These are phyloP conservation scores for Haematococcus sp. DNA, from an alignment of 139 green algal genomes.

Conservation along the genomic window DNA sequence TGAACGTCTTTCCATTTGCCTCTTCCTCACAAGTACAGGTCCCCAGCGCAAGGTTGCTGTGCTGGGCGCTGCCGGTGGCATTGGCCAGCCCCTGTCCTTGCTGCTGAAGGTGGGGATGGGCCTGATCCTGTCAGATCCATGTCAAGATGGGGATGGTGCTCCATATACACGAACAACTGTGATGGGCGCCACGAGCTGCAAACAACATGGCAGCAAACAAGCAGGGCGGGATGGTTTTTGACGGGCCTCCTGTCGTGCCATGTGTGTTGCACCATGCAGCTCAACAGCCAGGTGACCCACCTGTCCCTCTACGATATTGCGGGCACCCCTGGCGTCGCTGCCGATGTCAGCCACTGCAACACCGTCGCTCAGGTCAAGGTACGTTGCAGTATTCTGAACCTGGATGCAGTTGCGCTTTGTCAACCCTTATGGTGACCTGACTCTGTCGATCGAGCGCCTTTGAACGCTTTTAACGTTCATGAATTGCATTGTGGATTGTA, in stretches of 20 bases:
- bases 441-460: neutral
- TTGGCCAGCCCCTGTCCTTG: conserved; percentile 93
- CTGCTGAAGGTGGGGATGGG: conserved; percentile 93
- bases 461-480: neutral
- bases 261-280: conserved; percentile 31
- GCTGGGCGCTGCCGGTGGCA: conserved; percentile 93
- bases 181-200: neutral
- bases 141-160: neutral
- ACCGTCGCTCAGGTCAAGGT: conserved; percentile 81
- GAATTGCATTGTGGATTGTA: conserved; percentile 3
- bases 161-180: neutral
- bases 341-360: conserved; percentile 96
- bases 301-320: conserved; percentile 54
- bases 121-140: neutral
- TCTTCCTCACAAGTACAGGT: conserved; percentile 73
- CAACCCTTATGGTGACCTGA: no score
- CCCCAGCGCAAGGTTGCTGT: conserved; percentile 87
- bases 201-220: neutral
- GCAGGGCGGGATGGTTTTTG: neutral
- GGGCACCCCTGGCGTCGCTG: conserved; percentile 86
- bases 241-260: neutral
- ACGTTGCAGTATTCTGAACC: conserved; percentile 14
- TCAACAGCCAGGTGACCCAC: conserved; percentile 50
- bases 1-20: conserved; percentile 88
- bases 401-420: neutral